Conservation (phyloP, 495 filamentous ascomycete genomes). For the Tuber borchii region DNA sequence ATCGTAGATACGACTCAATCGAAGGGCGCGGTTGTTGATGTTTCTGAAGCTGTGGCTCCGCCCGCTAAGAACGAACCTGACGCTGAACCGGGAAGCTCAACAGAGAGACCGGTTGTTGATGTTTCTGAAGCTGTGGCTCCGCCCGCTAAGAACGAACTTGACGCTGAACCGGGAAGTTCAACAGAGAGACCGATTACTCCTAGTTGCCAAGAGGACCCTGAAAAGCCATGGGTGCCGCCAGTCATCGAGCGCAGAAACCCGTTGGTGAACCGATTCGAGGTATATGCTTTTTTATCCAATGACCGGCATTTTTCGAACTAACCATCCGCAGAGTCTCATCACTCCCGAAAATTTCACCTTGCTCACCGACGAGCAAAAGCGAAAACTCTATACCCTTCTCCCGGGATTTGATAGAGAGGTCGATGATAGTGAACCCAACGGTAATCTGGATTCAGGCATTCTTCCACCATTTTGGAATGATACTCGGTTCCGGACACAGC, state of each 20-base stretch:
- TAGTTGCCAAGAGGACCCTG: neutral
- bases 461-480: neutral
- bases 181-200: neutral
- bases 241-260: neutral
- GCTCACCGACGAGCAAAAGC: neutral
- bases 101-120: neutral
- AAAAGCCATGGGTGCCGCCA: neutral
- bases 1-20: neutral
- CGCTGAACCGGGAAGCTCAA: neutral
- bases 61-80: neutral
- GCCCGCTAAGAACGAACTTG: neutral
- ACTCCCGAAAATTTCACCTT: neutral
- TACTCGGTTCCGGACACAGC: neutral
- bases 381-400: neutral
- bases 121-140: neutral
- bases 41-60: neutral
- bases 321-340: neutral
- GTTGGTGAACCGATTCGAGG: neutral
- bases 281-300: neutral
- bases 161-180: neutral
- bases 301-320: neutral
- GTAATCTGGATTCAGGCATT: neutral
- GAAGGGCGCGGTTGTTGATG: neutral
- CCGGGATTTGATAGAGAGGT: neutral
- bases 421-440: neutral